A percentile compares a stretch with the other conserved stretches of the same genome.
Conservation (phyloP, 129 eudicot species). For the Dittrichia graveolens region DNA sequence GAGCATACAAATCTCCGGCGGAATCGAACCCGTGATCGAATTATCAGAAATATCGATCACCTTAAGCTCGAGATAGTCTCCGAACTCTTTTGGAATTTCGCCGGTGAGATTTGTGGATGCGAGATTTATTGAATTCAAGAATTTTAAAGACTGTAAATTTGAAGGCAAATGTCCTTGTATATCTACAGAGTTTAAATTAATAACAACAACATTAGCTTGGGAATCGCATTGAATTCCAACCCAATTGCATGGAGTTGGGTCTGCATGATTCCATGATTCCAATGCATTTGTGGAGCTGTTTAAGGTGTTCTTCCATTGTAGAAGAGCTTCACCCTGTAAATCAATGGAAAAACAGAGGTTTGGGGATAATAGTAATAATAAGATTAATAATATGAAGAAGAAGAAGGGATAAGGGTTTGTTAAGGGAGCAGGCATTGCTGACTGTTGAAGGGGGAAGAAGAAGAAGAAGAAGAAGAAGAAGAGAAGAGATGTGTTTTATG, state of each 20-base stretch:
- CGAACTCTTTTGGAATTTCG: slow-evolving; percentile 66
- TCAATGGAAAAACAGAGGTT: slow-evolving; percentile 58
- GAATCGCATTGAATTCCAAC: slow-evolving; percentile 72
- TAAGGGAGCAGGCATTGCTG: slow-evolving; percentile 67
- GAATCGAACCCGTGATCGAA: slow-evolving; percentile 64
- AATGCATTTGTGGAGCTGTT: slow-evolving; percentile 48
- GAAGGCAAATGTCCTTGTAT: slow-evolving; percentile 80
- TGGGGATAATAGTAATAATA: slow-evolving; percentile 30
- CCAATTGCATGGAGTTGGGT: slow-evolving; percentile 75
- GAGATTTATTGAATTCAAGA: slow-evolving; percentile 50
- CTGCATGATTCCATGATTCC: slow-evolving; percentile 67
- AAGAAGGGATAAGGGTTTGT: slow-evolving; percentile 38
- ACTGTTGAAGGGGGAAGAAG: slow-evolving; percentile 23
- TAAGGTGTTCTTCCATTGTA: slow-evolving; percentile 74
- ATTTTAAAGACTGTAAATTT: slow-evolving; percentile 55
- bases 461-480: slow-evolving; percentile 19
- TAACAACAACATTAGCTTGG: slow-evolving; percentile 41
- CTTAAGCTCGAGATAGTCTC: slow-evolving; percentile 62
- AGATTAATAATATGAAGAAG: slow-evolving; percentile 20
- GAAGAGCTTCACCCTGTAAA: slow-evolving; percentile 77
- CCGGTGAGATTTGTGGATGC: slow-evolving; percentile 86
- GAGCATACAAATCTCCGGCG: slow-evolving; percentile 64
- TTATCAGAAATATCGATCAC: slow-evolving; percentile 70
- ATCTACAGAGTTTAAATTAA: slow-evolving; percentile 55
- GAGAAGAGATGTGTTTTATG: slow-evolving; percentile 36